These are phyloP conservation scores for Saccharomyces hybrid DNA, from an alignment of 1,139 yeast genomes.

Conservation along the genomic window DNA sequence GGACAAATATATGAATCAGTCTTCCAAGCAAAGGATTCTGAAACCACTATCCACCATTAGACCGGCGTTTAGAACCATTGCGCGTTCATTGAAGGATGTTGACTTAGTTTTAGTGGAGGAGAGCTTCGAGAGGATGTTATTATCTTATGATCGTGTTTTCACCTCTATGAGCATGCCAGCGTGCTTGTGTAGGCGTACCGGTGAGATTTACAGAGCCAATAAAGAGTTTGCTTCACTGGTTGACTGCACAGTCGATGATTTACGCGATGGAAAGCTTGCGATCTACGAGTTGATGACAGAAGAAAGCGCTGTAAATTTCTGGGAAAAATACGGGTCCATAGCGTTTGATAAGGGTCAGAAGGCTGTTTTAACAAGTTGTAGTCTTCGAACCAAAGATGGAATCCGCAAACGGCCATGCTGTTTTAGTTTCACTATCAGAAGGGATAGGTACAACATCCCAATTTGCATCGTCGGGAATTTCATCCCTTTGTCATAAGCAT, in stretches of 20 bases:
- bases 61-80: conserved; percentile 92
- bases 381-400: conserved; percentile 76
- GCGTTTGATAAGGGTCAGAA: conserved; percentile 95
- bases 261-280: conserved; percentile 86
- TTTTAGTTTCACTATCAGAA: conserved; percentile 85
- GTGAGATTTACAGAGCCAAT: conserved; percentile 91
- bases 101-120: conserved; percentile 91
- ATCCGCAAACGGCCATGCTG: conserved; percentile 79
- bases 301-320: conserved; percentile 94
- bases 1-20: conserved; percentile 86
- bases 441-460: conserved; percentile 92
- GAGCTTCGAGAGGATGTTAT: conserved; percentile 83
- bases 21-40: conserved; percentile 78
- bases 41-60: conserved; percentile 81
- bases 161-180: conserved; percentile 98
- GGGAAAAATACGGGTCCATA: conserved; percentile 96
- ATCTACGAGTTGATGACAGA: conserved; percentile 93
- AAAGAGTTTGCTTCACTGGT: conserved; percentile 94
- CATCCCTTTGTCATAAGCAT: conserved; percentile 51
- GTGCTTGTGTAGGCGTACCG: conserved; percentile 94
- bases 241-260: conserved; percentile 85
- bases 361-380: conserved; percentile 89
- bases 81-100: conserved; percentile 81
- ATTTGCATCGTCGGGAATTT: conserved; percentile 95
- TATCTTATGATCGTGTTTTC: conserved; percentile 91